Evolutionary conservation across 371 early-diverging fungal genomes (phyloP), one percentile per base, ranked within the genome.

Genomic region (Mortierella sp.): DNA sequence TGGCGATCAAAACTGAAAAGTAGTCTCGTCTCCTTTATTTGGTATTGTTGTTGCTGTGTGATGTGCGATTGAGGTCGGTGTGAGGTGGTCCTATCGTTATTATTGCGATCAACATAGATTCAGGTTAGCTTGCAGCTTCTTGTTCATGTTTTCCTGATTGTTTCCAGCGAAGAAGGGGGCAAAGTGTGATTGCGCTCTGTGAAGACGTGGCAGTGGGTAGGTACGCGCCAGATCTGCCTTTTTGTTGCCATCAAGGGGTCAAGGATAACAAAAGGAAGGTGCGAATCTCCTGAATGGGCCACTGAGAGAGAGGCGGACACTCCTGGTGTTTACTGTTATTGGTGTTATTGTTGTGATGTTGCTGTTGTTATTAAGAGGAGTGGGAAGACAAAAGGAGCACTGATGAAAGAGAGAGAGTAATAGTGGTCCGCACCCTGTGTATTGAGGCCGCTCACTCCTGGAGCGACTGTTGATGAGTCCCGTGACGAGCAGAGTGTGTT

Each of bases 1-100:
- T 90, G 40, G 43, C 44, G 71, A 76, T 78, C 75, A 72, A 76
- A 75, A 72, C 71, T 69, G 26, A 48, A 24, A 40, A 28, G n/a
- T 50, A 14, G 28, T 11, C 14, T 31, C 59, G 51, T 74, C 67
- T 31, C 44, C 8, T 59, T 28, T 28, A 5, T 55, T 24, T 54
- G 24, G 70, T 40, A 34, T 28, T 8, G 34, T 34, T 11, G 61
- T 34, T 34, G 61, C 5, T 61, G 2, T 43, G 50, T 69, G 21
- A 40, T 50, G 48, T 19, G 19, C 16, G 31, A 21, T 31, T 26
- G 50, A 64, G 71, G 55, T 71, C 43, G 13, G 34, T 24, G n/a
- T 9, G n/a, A 48, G 31, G 28, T 10, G 71, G 53, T 24, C 71
- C 71, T 70, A 70, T 61, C 34, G 19, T 19, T 34, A 8, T 64